phyloP scores from a whole-genome alignment of 2,329 filamentous ascomycete species.

The Fusarium sp. region DNA sequence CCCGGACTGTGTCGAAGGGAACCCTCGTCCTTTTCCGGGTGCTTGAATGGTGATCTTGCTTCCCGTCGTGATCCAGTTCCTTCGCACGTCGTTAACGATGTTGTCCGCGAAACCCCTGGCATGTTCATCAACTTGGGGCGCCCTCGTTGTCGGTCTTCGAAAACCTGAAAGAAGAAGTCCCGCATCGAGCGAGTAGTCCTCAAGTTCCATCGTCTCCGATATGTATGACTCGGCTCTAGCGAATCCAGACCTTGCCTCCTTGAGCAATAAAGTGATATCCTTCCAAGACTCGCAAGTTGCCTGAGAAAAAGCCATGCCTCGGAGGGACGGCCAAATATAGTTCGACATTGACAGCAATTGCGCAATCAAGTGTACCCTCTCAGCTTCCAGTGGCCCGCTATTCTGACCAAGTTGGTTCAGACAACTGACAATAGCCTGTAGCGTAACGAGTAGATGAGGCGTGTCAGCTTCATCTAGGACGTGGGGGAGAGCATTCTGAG shows the following conservation, averaged over 20 bases:
- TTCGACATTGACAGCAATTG: conserved; percentile 48
- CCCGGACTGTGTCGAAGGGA: conserved; percentile 50
- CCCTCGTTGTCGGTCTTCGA: conserved; percentile 1
- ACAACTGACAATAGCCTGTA: conserved; percentile 48
- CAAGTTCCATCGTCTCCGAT: conserved; percentile 28
- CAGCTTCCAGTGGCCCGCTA: conserved; percentile 31
- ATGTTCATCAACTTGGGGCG: conserved; percentile 42
- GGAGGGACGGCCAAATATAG: conserved; percentile 48
- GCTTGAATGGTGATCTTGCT: conserved; percentile 54
- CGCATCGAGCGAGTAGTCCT: conserved; percentile 27
- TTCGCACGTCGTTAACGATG: conserved; percentile 59
- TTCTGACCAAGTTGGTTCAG: conserved; percentile 43
- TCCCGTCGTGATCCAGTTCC: conserved; percentile 56
- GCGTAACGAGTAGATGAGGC: conserved; percentile 48
- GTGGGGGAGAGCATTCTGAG: conserved; percentile 49
- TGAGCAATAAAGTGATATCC: conserved; percentile 31
- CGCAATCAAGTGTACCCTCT: conserved; percentile 46
- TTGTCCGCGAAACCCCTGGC: conserved; percentile 56
- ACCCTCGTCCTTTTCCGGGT: conserved; percentile 49
- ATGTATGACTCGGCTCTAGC: conserved; percentile 36
- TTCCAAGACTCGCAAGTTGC: conserved; percentile 31
- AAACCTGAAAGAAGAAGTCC: conserved; percentile 41
- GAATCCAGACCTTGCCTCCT: conserved; percentile 30
- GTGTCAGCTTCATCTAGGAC: conserved; percentile 53
- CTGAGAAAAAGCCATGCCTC: conserved; percentile 31